A percentile compares a stretch with the other conserved stretches of the same genome.
Conservation (phyloP, 192 early-diverging fungal genomes). For the Dissophora ornata region DNA sequence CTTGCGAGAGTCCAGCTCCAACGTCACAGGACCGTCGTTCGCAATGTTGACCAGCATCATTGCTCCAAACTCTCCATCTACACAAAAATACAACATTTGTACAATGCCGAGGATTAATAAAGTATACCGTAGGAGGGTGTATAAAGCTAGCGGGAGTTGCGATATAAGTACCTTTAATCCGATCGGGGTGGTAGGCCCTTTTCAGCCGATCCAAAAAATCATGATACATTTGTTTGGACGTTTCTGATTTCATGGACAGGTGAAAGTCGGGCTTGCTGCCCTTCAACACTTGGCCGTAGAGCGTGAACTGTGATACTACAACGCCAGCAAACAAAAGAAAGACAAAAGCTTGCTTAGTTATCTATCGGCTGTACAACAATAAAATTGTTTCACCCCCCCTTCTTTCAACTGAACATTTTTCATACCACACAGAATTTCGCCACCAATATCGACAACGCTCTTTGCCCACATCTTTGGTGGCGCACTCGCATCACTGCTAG, state of each 20-base stretch:
- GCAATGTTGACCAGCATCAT: conserved; percentile 95
- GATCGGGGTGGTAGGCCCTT: conserved; percentile 67
- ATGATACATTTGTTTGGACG: conserved; percentile 78
- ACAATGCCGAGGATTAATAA: neutral
- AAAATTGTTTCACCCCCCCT: too few relatives aligned
- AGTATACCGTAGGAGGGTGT: neutral
- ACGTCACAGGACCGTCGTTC: conserved; percentile 80
- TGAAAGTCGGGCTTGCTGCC: conserved; percentile 95
- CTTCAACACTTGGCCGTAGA: conserved; percentile 85
- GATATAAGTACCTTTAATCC: conserved; percentile 73
- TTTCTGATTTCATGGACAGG: conserved; percentile 80
- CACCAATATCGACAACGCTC: conserved; percentile 76
- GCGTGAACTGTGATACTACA: conserved; percentile 92
- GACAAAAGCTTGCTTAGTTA: neutral
- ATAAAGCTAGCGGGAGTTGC: too few relatives aligned
- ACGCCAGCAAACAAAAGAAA: neutral
- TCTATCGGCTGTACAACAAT: too few relatives aligned
- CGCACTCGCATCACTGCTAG: conserved; percentile 64
- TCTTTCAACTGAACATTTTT: too few relatives aligned
- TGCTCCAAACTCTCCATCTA: conserved; percentile 92
- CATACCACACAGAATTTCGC: conserved; percentile 84
- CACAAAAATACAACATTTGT: neutral
- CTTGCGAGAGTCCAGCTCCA: conserved; percentile 68
- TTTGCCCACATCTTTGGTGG: conserved; percentile 76
- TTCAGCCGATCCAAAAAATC: conserved; percentile 78